Evolutionary conservation across 768 basidiomycete genomes (phyloP), one percentile per base, ranked within the genome.

Genomic region (Melanogaster broomeanus): DNA sequence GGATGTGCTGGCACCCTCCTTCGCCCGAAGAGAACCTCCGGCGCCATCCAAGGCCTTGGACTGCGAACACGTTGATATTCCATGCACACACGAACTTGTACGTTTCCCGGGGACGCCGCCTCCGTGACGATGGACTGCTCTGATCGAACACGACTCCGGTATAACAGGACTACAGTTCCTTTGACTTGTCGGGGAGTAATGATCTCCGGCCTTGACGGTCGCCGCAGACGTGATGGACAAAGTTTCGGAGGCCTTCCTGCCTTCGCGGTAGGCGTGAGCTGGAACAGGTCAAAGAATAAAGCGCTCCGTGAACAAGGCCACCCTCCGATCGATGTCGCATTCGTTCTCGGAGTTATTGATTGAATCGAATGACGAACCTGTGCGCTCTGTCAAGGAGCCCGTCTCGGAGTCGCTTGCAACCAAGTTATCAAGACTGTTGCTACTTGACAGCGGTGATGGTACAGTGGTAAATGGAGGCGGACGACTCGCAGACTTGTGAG

Each of bases 381-480:
- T 78, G 56, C 86, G 83, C 53, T 86, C 84, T n/a, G 79, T 78
- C 41, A 86, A 69, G 24, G 82, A 85, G 50, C 77, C 81, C 61
- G 83, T 73, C 45, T 86, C 86, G 3, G 85, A 85, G 31, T 74
- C 75, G 4, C 73, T 74, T 24, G 76, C 71, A 30, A 74, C 79
- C 41, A 73, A 45, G 37, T 72, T 74, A 31, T 72, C 74, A 59
- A 72, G 75, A 69, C 78, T 77, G 39, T 76, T 70, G 34, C 73
- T 70, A n/a, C 72, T 74, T 24, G 69, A 69, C 24, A 69, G 51
- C 5, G 70, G 68, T 11, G 67, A 71, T 12, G 66, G 62, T 12
- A 60, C 60, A 21, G 45, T 4, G 25, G 43, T 47, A 16, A 58
- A 50, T 6, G 57, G 59, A 19, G 58, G 64, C 9, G 55, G 63